phyloP scores from a whole-genome alignment of 768 basidiomycete species.

The Xerocomellus dryophilus region DNA sequence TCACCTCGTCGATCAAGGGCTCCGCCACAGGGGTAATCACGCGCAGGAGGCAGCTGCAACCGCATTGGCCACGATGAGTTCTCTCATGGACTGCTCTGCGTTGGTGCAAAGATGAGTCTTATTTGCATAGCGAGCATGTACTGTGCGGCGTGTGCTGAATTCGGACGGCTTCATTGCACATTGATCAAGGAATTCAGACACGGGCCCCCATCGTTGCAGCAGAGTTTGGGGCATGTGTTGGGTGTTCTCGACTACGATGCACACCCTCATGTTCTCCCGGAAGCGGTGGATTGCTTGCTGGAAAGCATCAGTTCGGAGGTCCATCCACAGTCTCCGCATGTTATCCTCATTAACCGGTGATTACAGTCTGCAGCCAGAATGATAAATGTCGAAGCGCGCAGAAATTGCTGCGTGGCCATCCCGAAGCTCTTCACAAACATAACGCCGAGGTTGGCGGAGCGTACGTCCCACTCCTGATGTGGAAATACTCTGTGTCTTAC shows the following conservation, averaged over 20 bases:
- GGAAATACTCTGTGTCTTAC: conserved; percentile 10
- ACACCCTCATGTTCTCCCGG: conserved; percentile 50
- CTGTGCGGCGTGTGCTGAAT: conserved; percentile 16
- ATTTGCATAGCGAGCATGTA: conserved; percentile 10
- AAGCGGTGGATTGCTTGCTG: conserved; percentile 57
- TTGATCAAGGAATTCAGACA: conserved; percentile 60
- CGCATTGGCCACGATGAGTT: conserved; percentile 68
- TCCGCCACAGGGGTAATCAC: conserved; percentile 58
- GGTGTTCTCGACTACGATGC: conserved; percentile 65
- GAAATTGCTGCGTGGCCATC: conserved; percentile 49
- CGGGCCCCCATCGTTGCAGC: conserved; percentile 56
- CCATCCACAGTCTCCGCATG: conserved; percentile 22
- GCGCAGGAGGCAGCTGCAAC: conserved; percentile 78
- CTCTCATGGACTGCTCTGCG: conserved; percentile 58
- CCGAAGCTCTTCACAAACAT: conserved; percentile 47
- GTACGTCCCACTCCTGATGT: conserved; percentile 38
- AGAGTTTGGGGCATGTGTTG: conserved; percentile 68
- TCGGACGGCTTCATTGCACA: conserved; percentile 36
- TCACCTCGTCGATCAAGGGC: conserved; percentile 62
- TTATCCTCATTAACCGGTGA: conserved; percentile 17
- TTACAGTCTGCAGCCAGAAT: conserved; percentile 35
- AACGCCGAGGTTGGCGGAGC: conserved; percentile 39
- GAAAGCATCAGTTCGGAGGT: conserved; percentile 56
- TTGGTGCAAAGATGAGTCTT: conserved; percentile 72
- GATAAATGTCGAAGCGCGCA: conserved; percentile 55